Conservation (phyloP, 1,284 basidiomycete genomes). For the Ustilago esculenta region DNA sequence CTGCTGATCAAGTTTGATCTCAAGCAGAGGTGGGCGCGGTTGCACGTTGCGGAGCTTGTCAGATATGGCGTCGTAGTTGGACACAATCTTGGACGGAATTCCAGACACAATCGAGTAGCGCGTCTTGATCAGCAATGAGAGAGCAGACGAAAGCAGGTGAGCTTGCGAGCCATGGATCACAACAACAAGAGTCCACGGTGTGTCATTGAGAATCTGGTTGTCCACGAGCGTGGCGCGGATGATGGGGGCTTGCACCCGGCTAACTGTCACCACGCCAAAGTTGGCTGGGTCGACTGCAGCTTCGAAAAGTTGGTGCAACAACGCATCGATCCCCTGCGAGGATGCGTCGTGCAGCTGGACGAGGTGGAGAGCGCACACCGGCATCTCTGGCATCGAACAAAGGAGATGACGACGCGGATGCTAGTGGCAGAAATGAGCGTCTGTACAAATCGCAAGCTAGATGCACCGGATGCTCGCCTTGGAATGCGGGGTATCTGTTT, state of each 20-base stretch:
- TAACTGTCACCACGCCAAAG: slow-evolving; percentile 24
- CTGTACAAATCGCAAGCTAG: too few relatives aligned
- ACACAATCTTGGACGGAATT: slow-evolving; percentile 38
- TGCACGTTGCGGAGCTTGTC: slow-evolving; percentile 4
- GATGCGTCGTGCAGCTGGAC: slow-evolving; percentile 24
- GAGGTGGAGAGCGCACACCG: slow-evolving; percentile 34
- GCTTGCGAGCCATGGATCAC: slow-evolving; percentile 8
- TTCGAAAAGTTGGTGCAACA: slow-evolving; percentile 10
- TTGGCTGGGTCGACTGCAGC: background rate
- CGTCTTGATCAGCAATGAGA: background rate
- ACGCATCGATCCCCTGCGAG: slow-evolving; percentile 8
- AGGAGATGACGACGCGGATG: background rate
- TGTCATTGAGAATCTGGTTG: slow-evolving; percentile 26
- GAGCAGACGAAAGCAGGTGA: background rate
- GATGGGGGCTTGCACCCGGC: slow-evolving; percentile 30
- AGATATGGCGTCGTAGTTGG: slow-evolving; percentile 35
- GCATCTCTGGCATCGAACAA: slow-evolving; percentile 14
- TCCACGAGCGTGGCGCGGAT: slow-evolving; percentile 35
- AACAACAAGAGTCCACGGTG: slow-evolving; percentile 39
- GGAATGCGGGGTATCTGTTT: too few relatives aligned
- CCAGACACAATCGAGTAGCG: slow-evolving; percentile 31
- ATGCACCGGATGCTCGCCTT: too few relatives aligned
- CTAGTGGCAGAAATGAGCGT: too few relatives aligned
- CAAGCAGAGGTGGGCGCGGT: slow-evolving; percentile 13
- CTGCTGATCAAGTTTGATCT: slow-evolving; percentile 18